Base-by-base conservation (phyloP, 2,329 filamentous ascomycete genomes). In the Lasiodiplodia hormozganensis region DNA sequence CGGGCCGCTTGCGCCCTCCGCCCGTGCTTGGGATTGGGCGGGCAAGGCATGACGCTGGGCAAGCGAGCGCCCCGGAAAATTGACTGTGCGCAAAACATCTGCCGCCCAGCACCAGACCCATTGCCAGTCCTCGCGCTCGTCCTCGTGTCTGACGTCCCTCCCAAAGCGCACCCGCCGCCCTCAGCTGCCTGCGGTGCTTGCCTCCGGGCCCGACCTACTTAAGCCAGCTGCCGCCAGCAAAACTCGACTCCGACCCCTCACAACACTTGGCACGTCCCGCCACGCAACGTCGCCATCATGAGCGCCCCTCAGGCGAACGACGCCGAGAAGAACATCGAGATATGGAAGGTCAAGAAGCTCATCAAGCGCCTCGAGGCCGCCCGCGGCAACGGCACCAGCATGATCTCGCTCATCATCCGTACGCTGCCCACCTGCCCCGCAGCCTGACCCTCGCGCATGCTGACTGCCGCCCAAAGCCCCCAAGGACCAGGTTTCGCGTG, bases 371-470 rank as follows among this genome's bases (percentile, higher is more conserved):
- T 99, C 76, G 96, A 98, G 84, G 92, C 93, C 71, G 96, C 96
- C 75, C 89, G 96, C 81, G 96, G 96, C 81, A 99, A 99, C 89
- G 96, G 96, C 85, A 99, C 96, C 72, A 95, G 91, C 85, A 99
- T 99, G 96, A 99, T 99, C 83, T 98, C 95, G 72, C 89, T 99
- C 83, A 97, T 99, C 77, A 98, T 99, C 79, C 96, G 93, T 96
- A 86, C 78, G 92, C 85, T 53, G 31, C 16, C 43, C 28, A 28
- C 28, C 65, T 47, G 52, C 68, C 38, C 60, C 60, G 54, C 62
- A 18, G n/a, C 51, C 43, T 31, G n/a, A 4, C 18, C 47, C 68
- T 38, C 3, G n/a, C 53, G 16, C 31, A 18, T 12, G 62, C 68
- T 69, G 62, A 69, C 68, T 25, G 12, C 52, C 52, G 69, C 68